Evolutionary conservation across 2,329 filamentous ascomycete genomes (phyloP).

Genomic region (Setomelanomma holmii): DNA sequence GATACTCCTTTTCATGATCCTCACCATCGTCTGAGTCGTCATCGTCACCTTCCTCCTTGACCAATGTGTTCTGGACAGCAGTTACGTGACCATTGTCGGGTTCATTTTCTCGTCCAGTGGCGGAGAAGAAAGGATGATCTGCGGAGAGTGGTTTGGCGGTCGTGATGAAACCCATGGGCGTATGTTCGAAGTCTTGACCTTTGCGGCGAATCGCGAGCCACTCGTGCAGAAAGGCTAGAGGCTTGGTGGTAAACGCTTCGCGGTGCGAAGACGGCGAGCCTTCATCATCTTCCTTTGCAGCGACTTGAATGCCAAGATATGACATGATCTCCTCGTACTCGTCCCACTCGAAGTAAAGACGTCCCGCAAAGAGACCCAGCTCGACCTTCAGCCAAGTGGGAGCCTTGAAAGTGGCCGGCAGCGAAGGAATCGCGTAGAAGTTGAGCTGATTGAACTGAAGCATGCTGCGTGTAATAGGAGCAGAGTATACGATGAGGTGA

Average conservation of each 20-base stretch:
- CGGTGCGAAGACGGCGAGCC: slow-evolving; percentile 1
- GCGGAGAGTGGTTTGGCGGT: slow-evolving; percentile 58
- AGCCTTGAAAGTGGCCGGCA: slow-evolving; percentile 51
- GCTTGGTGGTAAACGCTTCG: slow-evolving; percentile 30
- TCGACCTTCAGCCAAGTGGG: slow-evolving; percentile 65
- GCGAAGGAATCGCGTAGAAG: slow-evolving; percentile 61
- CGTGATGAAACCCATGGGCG: slow-evolving; percentile 65
- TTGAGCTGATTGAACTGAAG: slow-evolving; percentile 62
- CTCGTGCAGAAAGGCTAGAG: slow-evolving; percentile 56
- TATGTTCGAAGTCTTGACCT: slow-evolving; percentile 65
- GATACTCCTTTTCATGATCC: slow-evolving; percentile 13
- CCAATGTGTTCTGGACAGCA: background rate
- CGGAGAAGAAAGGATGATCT: slow-evolving; percentile 61
- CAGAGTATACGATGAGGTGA: slow-evolving; percentile 64
- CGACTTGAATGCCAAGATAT: slow-evolving; percentile 7
- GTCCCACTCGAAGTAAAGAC: slow-evolving; percentile 64
- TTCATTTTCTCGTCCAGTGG: background rate
- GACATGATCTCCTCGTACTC: slow-evolving; percentile 49
- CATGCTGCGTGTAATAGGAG: slow-evolving; percentile 68
- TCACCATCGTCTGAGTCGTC: slow-evolving; percentile 12
- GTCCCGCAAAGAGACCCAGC: slow-evolving; percentile 66
- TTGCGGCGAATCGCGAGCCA: slow-evolving; percentile 64
- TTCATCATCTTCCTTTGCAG: background rate
- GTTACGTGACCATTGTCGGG: background rate
- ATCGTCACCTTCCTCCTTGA: slow-evolving; percentile 3